A percentile compares a stretch with the other conserved stretches of the same genome.
Evolutionary conservation across 805 yeast genomes (phyloP).

Genomic region (Wickerhamiella sorbophila): DNA sequence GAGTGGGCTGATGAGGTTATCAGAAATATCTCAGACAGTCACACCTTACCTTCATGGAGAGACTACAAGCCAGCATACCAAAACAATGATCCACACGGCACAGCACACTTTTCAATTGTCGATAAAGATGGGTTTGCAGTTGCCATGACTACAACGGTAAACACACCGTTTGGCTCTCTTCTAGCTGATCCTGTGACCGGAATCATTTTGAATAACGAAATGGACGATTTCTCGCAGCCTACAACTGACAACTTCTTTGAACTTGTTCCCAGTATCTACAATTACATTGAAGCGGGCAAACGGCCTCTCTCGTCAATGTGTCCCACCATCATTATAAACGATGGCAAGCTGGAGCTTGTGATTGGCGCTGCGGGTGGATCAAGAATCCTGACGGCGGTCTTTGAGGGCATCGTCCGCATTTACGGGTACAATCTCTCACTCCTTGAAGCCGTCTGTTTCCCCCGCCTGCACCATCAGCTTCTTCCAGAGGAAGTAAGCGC

Average conservation of each 20-base stretch:
- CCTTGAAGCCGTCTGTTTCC: constrained; percentile 58
- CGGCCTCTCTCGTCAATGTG: constrained; percentile 77
- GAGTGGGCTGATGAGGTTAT: constrained; percentile 46
- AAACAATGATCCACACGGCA: constrained; percentile 72
- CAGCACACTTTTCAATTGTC: constrained; percentile 71
- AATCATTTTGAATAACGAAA: constrained; percentile 68
- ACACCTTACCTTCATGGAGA: constrained; percentile 47
- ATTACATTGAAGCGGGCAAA: constrained; percentile 58
- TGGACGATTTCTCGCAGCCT: constrained; percentile 87
- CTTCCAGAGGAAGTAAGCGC: constrained; percentile 54
- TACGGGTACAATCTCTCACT: constrained; percentile 45
- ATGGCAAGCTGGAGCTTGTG: constrained; percentile 42
- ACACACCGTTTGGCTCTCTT: constrained; percentile 66
- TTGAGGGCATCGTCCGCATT: constrained; percentile 62
- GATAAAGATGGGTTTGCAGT: constrained; percentile 69
- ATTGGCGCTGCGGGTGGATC: constrained; percentile 96
- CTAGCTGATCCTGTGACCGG: constrained; percentile 77
- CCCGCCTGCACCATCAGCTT: constrained; percentile 81
- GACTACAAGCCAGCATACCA: constrained; percentile 71
- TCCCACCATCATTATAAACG: constrained; percentile 46
- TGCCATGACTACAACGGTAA: constrained; percentile 77
- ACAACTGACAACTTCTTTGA: constrained; percentile 59
- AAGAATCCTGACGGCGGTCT: constrained; percentile 64
- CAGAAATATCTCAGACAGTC: constrained; percentile 36
- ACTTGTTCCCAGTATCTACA: constrained; percentile 65